Conservation (phyloP, 1,139 yeast species). For the Taphrina pruni region DNA sequence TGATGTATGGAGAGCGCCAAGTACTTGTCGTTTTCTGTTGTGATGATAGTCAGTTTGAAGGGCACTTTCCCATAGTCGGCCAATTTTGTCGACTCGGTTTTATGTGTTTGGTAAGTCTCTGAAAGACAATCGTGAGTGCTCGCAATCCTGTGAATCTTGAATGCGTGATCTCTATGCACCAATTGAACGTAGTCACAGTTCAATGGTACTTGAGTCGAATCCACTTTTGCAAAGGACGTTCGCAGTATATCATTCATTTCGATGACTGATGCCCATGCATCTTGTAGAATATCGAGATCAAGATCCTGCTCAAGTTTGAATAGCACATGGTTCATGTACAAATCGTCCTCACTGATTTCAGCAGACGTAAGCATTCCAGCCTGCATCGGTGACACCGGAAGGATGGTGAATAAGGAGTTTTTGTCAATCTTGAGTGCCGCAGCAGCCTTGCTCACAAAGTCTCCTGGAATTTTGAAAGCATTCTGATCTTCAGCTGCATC, state of each 20-base stretch:
- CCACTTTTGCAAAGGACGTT: conserved; percentile 36
- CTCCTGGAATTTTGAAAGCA: background rate
- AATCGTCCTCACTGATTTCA: conserved; percentile 31
- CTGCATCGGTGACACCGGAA: conserved; percentile 47
- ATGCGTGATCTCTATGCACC: background rate
- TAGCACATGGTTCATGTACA: conserved; percentile 46
- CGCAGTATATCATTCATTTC: conserved; percentile 44
- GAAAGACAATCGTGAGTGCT: background rate
- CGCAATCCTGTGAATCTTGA: background rate
- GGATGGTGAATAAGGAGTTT: conserved; percentile 15
- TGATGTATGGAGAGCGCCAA: conserved; percentile 46
- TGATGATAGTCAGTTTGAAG: background rate
- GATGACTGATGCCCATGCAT: conserved; percentile 45
- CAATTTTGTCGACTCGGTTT: background rate
- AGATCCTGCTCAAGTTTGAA: conserved; percentile 38
- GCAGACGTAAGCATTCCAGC: conserved; percentile 46
- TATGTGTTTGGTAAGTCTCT: background rate
- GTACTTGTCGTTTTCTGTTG: conserved; percentile 23
- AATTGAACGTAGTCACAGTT: background rate
- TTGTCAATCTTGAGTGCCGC: background rate
- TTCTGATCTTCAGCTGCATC: background rate
- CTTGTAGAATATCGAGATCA: conserved; percentile 39
- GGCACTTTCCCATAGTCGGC: background rate
- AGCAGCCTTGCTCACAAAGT: conserved; percentile 2
- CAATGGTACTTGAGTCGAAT: background rate